These are phyloP conservation scores for Lentithecium fluviatile DNA, from an alignment of 495 filamentous ascomycete species.

Conservation along the genomic window DNA sequence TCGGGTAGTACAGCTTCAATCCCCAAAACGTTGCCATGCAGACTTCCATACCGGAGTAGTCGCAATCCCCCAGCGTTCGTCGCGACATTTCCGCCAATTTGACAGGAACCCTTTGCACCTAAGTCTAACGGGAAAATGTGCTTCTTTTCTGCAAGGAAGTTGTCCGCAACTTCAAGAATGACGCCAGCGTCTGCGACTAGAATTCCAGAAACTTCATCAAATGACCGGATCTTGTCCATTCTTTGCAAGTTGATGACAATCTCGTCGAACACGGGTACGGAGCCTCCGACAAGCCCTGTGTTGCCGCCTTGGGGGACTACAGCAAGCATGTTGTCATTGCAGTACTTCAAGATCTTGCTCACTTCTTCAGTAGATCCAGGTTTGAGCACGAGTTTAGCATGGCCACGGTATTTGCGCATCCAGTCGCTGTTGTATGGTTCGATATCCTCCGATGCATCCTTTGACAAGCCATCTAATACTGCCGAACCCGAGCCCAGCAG, in stretches of 20 bases:
- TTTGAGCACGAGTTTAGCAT: slow-evolving; percentile 82
- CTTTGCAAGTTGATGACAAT: slow-evolving; percentile 86
- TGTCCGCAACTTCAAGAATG: slow-evolving; percentile 84
- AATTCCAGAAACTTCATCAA: slow-evolving; percentile 89
- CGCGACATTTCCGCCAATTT: slow-evolving; percentile 96
- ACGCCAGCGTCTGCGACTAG: slow-evolving; percentile 87
- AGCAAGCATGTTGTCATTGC: slow-evolving; percentile 84
- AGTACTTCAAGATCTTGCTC: slow-evolving; percentile 85
- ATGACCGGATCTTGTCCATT: slow-evolving; percentile 87
- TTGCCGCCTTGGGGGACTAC: slow-evolving; percentile 99
- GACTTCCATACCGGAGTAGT: slow-evolving; percentile 85
- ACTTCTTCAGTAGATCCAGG: slow-evolving; percentile 79
- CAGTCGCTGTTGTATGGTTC: slow-evolving; percentile 95
- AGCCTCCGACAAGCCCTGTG: slow-evolving; percentile 90
- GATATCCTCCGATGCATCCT: slow-evolving; percentile 68
- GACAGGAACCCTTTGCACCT: slow-evolving; percentile 95
- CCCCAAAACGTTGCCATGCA: slow-evolving; percentile 89
- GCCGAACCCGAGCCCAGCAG: slow-evolving; percentile 74
- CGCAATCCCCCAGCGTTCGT: slow-evolving; percentile 93
- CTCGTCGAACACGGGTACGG: slow-evolving; percentile 95
- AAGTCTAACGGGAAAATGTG: slow-evolving; percentile 94
- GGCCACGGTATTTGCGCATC: slow-evolving; percentile 98
- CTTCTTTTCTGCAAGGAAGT: slow-evolving; percentile 70
- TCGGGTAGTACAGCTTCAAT: slow-evolving; percentile 91
- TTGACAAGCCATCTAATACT: slow-evolving; percentile 77